A percentile compares a stretch with the other conserved stretches of the same genome.
These are phyloP conservation scores for Jacaranda mimosifolia DNA, from an alignment of 257 asterid genomes.

Conservation along the genomic window DNA sequence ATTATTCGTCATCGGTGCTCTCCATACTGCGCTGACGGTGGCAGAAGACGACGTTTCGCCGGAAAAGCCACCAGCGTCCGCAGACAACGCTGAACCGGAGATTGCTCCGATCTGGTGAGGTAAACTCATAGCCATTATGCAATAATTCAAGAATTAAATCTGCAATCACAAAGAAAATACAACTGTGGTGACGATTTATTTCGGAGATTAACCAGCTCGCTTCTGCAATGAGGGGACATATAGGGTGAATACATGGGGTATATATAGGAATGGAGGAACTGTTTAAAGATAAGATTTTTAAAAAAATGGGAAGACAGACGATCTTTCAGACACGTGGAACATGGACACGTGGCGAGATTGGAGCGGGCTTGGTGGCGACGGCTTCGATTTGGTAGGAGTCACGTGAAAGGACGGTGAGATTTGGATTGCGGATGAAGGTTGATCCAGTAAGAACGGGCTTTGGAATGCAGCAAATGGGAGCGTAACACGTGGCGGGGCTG, in stretches of 20 bases:
- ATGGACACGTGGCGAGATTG: conserved; percentile 44
- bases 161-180: not conserved
- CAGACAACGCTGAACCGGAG: conserved; percentile 46
- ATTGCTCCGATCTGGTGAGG: conserved; percentile 66
- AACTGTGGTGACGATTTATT: not conserved
- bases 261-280: conserved; percentile 10
- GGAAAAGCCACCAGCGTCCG: conserved; percentile 33
- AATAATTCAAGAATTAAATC: not conserved
- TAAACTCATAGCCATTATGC: conserved; percentile 67
- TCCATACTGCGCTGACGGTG: conserved; percentile 54
- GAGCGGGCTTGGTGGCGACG: conserved; percentile 32
- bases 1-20: conserved; percentile 43
- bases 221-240: not conserved
- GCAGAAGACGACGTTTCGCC: conserved; percentile 43
- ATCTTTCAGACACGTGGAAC: conserved; percentile 32
- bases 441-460: not conserved
- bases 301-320: not conserved
- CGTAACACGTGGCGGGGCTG: not conserved
- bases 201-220: not conserved
- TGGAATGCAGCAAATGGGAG: too few species aligned
- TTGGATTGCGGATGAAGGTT: conserved; percentile 39
- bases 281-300: conserved; percentile 30
- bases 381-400: conserved; percentile 43
- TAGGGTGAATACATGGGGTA: not conserved
- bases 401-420: conserved; percentile 57